Base-by-base conservation (phyloP, 371 early-diverging fungal genomes). In the Dinochytrium kinnereticum region DNA sequence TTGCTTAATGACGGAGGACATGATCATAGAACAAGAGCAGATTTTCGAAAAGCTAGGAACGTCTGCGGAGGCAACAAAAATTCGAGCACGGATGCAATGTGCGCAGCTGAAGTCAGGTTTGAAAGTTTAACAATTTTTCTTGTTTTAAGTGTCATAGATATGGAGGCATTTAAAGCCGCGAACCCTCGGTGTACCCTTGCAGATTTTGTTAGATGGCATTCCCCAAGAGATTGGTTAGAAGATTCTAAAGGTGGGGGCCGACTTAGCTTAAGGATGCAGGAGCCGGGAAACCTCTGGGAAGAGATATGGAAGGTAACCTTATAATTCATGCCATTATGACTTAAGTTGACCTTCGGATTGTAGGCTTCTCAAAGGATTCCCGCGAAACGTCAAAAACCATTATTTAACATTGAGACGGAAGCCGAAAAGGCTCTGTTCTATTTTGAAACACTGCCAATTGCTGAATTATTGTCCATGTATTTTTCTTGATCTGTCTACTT, bases 161-260 rank as follows among this genome's bases (percentile, higher is more conserved):
- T 94, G 93, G 83, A 89, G 73, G 88, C 93, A 10, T 94, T 94
- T 78, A 94, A 94, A 74, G 93, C 93, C 1, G 94, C 94, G 24
- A 94, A 97, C 74, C 95, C 97, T 0, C 84, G 87, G 33, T 89
- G 91, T 31, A 78, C 78, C 5, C 77, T 97, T 2, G 93, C 89
- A 2, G 97, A 97, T 70, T 97, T 97, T 87, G 93, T 97, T n/a
- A 85, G 95, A 57, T 97, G 97, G 97, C 93, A 95, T 76, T 96
- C 96, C 0, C 97, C 97, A 13, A 87, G 93, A 64, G 97, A 97
- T 69, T 82, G 78, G 77, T 71, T 78, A 44, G 78, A 78, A 37
- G 74, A 70, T 7, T 53, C 39, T 7, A 64, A 59, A 0, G 71
- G 38, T 17, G 81, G 79, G 31, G 91, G 91, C 10, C 76, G 81